Evolutionary conservation across 371 early-diverging fungal species (phyloP).

Genomic region (Haplosporangium sp.): DNA sequence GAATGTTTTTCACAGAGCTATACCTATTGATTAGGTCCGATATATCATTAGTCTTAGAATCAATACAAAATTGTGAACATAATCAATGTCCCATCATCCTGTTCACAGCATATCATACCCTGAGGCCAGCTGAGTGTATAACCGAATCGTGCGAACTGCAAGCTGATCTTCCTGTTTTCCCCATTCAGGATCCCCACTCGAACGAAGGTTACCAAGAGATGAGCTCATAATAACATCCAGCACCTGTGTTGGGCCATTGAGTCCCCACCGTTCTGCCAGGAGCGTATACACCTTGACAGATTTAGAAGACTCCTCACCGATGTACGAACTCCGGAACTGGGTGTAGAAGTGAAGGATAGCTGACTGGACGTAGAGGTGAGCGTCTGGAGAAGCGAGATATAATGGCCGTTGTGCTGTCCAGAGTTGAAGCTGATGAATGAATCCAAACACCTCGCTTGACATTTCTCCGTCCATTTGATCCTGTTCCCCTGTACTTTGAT

Average conservation of each 20-base stretch:
- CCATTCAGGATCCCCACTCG: slow-evolving; percentile 63
- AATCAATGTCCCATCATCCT: too few relatives aligned
- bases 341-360: slow-evolving; percentile 84
- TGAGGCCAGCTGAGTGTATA: slow-evolving; percentile 80
- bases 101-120: slow-evolving; percentile 64
- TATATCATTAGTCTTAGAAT: too few relatives aligned
- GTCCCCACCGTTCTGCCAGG: slow-evolving; percentile 39
- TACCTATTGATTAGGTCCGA: slow-evolving; percentile 55
- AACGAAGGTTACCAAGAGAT: slow-evolving; percentile 55
- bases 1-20: slow-evolving; percentile 75
- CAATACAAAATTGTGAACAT: too few relatives aligned
- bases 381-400: slow-evolving; percentile 41
- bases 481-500: slow-evolving; percentile 70
- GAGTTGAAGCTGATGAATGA: slow-evolving; percentile 66
- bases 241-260: slow-evolving; percentile 56
- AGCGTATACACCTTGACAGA: slow-evolving; percentile 67
- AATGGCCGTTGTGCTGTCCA: slow-evolving; percentile 39
- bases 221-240: slow-evolving; percentile 76
- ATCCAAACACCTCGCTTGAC: slow-evolving; percentile 66
- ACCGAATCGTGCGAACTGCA: slow-evolving; percentile 66
- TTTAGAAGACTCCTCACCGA: slow-evolving; percentile 70
- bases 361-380: slow-evolving; percentile 55
- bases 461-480: slow-evolving; percentile 76
- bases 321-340: slow-evolving; percentile 82
- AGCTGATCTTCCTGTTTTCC: slow-evolving; percentile 63